phyloP scores from a whole-genome alignment of 1,284 basidiomycete genomes.

The Ceratorhiza oryzae-sativae region DNA sequence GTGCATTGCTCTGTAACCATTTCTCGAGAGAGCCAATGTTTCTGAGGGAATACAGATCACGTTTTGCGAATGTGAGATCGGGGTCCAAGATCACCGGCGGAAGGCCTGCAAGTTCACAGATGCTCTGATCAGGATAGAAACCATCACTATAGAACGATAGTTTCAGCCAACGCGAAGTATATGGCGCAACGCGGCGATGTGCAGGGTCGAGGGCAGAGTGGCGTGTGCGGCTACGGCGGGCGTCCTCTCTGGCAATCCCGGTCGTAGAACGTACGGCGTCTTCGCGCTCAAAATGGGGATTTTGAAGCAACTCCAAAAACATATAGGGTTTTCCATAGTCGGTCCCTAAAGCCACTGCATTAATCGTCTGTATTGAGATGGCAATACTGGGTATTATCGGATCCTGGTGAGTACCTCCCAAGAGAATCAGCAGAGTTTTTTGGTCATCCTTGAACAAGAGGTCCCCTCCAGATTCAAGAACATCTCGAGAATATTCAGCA shows the following conservation, averaged over 20 bases:
- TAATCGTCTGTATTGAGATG: slow-evolving; percentile 25
- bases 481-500: slow-evolving; percentile 8
- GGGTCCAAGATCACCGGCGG: neutral
- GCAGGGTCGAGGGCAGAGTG: slow-evolving; percentile 2
- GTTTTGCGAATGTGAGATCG: slow-evolving; percentile 8
- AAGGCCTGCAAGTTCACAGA: slow-evolving; percentile 34
- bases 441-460: slow-evolving; percentile 28
- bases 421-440: slow-evolving; percentile 8
- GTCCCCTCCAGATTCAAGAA: slow-evolving; percentile 7
- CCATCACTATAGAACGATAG: slow-evolving; percentile 24
- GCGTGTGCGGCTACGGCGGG: slow-evolving; percentile 3
- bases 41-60: slow-evolving; percentile 17
- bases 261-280: neutral
- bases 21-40: slow-evolving; percentile 6
- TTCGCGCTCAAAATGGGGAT: slow-evolving; percentile 22
- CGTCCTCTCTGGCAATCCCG: neutral
- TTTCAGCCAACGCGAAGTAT: slow-evolving; percentile 26
- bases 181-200: slow-evolving; percentile 40
- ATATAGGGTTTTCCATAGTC: slow-evolving; percentile 7
- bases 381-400: slow-evolving; percentile 9
- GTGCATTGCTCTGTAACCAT: slow-evolving; percentile 7
- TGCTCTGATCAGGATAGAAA: neutral
- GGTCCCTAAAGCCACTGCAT: slow-evolving; percentile 11
- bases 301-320: slow-evolving; percentile 19
- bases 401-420: slow-evolving; percentile 21